phyloP scores from a whole-genome alignment of 208 protist genomes.

The Tritrichomonas foetus region DNA sequence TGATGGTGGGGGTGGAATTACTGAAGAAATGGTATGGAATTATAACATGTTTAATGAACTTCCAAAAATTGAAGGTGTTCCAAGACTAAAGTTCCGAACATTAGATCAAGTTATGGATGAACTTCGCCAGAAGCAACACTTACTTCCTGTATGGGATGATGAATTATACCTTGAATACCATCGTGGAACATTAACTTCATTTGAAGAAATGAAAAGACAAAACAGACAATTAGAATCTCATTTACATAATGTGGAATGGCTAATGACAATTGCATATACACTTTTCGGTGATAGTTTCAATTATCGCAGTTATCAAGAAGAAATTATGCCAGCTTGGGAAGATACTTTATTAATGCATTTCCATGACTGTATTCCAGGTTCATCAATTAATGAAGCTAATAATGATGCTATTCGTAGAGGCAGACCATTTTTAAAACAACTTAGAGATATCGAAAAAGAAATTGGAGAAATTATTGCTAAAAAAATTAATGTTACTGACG shows the following conservation, averaged over 20 bases:
- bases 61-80: background rate
- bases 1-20: constrained; percentile 43
- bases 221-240: background rate
- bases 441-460: background rate
- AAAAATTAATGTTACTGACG: background rate
- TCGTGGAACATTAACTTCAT: constrained; percentile 40
- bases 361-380: background rate
- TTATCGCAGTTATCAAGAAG: too few relatives aligned
- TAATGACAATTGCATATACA: background rate
- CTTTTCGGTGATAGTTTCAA: background rate
- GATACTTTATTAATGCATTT: background rate
- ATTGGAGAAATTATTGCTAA: background rate
- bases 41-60: background rate
- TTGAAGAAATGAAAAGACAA: constrained; percentile 6
- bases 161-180: too few relatives aligned
- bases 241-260: background rate
- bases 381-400: constrained; percentile 18
- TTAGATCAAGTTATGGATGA: background rate
- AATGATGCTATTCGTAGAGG: background rate
- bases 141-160: background rate
- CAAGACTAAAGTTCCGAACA: background rate
- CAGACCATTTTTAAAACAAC: background rate
- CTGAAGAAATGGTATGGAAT: constrained; percentile 13
- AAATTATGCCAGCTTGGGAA: background rate
- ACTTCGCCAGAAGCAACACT: background rate